Conservation (phyloP, 371 early-diverging fungal species). For the Rhizomucor pusillus region DNA sequence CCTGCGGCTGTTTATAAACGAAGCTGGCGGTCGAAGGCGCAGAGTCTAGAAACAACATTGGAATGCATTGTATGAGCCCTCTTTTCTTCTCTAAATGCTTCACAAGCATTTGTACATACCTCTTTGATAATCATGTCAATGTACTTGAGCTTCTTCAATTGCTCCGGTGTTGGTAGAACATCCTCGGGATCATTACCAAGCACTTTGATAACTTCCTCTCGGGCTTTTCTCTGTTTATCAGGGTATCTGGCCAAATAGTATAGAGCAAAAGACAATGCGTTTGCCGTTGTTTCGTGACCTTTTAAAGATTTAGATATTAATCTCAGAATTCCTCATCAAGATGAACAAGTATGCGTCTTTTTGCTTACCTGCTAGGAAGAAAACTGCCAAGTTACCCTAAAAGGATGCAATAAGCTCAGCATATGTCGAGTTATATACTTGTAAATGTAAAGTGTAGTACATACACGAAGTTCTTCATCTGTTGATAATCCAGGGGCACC, state of each 20-base stretch:
- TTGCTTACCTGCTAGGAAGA: conserved; percentile 41
- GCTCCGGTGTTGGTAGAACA: conserved; percentile 28
- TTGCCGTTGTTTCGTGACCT: conserved; percentile 33
- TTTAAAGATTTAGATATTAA: background rate
- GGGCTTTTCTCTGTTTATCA: conserved; percentile 46
- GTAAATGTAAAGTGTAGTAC: background rate
- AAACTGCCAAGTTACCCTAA: conserved; percentile 46
- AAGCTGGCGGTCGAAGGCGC: conserved; percentile 6
- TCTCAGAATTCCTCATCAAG: conserved; percentile 5
- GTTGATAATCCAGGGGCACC: conserved; percentile 24
- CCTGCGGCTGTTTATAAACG: conserved; percentile 5
- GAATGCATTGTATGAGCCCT: background rate
- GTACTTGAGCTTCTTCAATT: conserved; percentile 17
- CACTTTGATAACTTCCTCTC: conserved; percentile 46
- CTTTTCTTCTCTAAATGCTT: background rate
- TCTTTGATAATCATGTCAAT: conserved; percentile 23
- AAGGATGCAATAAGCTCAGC: conserved; percentile 10
- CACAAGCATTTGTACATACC: conserved; percentile 3
- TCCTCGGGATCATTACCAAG: conserved; percentile 48
- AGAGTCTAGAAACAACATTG: conserved; percentile 1
- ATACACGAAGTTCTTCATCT: conserved; percentile 30
- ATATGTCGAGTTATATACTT: background rate
- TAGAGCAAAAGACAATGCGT: conserved; percentile 25
- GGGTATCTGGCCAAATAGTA: conserved; percentile 14
- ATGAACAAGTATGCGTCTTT: no score